Conservation (phyloP, 2,329 filamentous ascomycete species). For the Blastomyces gilchristii region DNA sequence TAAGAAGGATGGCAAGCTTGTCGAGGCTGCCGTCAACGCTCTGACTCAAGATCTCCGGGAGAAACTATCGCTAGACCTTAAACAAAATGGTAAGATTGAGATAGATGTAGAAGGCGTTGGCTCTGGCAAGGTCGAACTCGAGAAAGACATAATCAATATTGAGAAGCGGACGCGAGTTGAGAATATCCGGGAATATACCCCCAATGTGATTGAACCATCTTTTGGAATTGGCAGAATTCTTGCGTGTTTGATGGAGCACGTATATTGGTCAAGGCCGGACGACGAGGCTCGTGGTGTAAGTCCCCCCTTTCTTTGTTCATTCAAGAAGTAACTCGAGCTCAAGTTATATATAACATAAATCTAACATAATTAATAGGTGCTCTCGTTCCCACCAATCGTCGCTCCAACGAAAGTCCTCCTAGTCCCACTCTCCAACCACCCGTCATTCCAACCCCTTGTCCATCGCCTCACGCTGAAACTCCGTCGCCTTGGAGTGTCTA, state of each 20-base stretch:
- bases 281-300: slow-evolving; percentile 80
- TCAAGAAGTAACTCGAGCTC: slow-evolving; percentile 10
- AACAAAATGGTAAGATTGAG: slow-evolving; percentile 61
- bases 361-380: slow-evolving; percentile 39
- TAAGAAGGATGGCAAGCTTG: slow-evolving; percentile 83
- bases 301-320: slow-evolving; percentile 20
- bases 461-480: slow-evolving; percentile 64
- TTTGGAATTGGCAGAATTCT: slow-evolving; percentile 94
- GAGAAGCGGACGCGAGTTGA: slow-evolving; percentile 74
- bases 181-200: slow-evolving; percentile 80
- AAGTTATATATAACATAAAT: slow-evolving; percentile 2
- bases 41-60: slow-evolving; percentile 73
- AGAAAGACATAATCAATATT: slow-evolving; percentile 69
- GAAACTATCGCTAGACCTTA: slow-evolving; percentile 63
- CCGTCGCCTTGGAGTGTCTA: slow-evolving; percentile 66
- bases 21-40: slow-evolving; percentile 67
- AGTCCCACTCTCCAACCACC: slow-evolving; percentile 73
- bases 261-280: slow-evolving; percentile 80
- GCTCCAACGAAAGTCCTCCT: slow-evolving; percentile 95
- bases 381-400: slow-evolving; percentile 64
- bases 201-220: slow-evolving; percentile 93
- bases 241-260: slow-evolving; percentile 87
- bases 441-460: slow-evolving; percentile 69
- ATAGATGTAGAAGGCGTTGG: slow-evolving; percentile 60
- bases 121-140: slow-evolving; percentile 66